These are phyloP conservation scores for Alternaria metachromatica DNA, from an alignment of 2,329 filamentous ascomycete genomes.

Conservation along the genomic window DNA sequence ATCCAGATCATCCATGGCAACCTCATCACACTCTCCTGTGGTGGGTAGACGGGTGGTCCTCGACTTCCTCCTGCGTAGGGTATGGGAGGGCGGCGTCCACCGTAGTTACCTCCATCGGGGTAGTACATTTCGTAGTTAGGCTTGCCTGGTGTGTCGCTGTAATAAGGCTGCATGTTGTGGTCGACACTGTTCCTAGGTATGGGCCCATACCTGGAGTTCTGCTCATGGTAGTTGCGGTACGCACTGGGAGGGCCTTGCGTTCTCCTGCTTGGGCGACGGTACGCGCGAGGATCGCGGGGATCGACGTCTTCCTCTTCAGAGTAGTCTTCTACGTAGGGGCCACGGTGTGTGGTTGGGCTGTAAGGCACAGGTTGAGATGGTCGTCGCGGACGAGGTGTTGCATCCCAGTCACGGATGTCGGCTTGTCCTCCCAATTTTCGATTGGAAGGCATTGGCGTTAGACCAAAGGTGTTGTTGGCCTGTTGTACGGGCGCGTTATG, in stretches of 20 bases:
- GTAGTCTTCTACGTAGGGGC: conserved; percentile 37
- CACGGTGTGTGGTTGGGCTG: conserved; percentile 11
- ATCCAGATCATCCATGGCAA: conserved; percentile 47
- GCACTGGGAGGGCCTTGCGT: conserved; percentile 35
- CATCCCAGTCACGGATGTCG: conserved; percentile 15
- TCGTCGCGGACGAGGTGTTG: conserved; percentile 12
- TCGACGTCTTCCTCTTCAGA: conserved; percentile 37
- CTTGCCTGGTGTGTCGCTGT: conserved; percentile 30
- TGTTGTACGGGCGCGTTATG: conserved; percentile 19
- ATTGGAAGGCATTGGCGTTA: conserved; percentile 13
- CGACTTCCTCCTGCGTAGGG: conserved; percentile 15
- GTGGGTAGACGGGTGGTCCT: conserved; percentile 28
- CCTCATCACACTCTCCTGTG: conserved; percentile 48
- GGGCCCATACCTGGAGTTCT: conserved; percentile 20
- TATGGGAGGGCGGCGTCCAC: conserved; percentile 14
- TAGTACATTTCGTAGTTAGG: conserved; percentile 30
- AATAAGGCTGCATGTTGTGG: conserved; percentile 12
- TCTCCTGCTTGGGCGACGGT: conserved; percentile 30
- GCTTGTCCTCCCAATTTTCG: conserved; percentile 18
- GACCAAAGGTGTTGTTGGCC: conserved; percentile 13
- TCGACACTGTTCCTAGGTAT: conserved; percentile 25
- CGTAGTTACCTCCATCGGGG: conserved; percentile 26
- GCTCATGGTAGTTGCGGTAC: conserved; percentile 25
- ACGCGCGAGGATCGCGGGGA: conserved; percentile 24
- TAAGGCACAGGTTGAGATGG: conserved; percentile 14